Evolutionary conservation across 495 filamentous ascomycete species (phyloP).

Genomic region (Lindgomyces ingoldianus): DNA sequence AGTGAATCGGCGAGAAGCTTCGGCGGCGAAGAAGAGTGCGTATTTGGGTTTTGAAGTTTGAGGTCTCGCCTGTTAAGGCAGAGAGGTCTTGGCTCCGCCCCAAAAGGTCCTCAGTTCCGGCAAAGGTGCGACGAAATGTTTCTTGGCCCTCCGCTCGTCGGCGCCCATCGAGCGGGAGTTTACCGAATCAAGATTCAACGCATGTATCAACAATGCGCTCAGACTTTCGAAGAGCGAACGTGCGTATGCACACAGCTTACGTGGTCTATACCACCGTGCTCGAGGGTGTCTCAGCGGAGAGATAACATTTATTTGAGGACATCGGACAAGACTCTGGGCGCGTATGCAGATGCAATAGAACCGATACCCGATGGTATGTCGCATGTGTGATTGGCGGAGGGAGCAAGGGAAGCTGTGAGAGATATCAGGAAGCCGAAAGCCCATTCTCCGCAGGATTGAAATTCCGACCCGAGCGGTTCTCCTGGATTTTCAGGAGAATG

Average conservation of each 20-base stretch:
- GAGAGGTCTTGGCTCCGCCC: constrained; percentile 15
- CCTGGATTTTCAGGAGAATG: too few species aligned
- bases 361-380: background rate
- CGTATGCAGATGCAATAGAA: constrained; percentile 24
- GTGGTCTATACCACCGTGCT: constrained; percentile 10
- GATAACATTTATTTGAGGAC: background rate
- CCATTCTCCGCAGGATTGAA: too few species aligned
- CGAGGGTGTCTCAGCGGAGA: constrained; percentile 20
- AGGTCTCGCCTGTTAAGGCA: constrained; percentile 9
- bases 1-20: constrained; percentile 20
- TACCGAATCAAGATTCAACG: background rate
- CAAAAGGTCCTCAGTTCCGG: constrained; percentile 2
- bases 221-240: background rate
- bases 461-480: too few species aligned
- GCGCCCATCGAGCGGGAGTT: background rate
- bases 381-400: background rate
- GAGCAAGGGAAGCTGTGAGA: background rate
- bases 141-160: constrained; percentile 24
- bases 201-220: constrained; percentile 12
- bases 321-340: constrained; percentile 15
- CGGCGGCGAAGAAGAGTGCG: background rate
- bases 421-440: background rate
- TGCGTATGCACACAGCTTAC: background rate
- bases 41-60: background rate
- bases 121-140: constrained; percentile 25